Conservation (phyloP, 2,329 filamentous ascomycete genomes). For the Fusarium transvaalense region DNA sequence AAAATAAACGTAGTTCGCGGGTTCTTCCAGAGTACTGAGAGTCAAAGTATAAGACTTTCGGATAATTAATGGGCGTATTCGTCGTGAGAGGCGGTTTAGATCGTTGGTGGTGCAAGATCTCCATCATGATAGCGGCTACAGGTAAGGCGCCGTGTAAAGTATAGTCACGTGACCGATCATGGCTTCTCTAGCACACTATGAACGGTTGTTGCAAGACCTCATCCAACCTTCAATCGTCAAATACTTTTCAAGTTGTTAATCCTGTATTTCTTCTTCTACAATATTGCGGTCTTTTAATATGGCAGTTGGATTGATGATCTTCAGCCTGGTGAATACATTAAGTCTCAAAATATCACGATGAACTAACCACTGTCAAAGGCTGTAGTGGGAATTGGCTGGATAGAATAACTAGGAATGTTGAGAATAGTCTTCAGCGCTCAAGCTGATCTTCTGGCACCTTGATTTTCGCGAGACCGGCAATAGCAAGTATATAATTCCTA, state of each 20-base stretch:
- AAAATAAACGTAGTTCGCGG: neutral
- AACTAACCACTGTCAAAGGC: neutral
- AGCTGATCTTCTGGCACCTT: neutral
- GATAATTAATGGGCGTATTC: conserved; percentile 7
- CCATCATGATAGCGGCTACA: conserved; percentile 38
- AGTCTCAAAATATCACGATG: neutral
- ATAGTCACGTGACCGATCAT: conserved; percentile 32
- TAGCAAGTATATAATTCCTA: neutral
- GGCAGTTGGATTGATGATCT: neutral
- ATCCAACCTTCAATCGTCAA: neutral
- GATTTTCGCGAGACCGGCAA: neutral
- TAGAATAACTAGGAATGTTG: neutral
- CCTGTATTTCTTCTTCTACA: neutral
- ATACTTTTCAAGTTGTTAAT: neutral
- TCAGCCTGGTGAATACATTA: neutral
- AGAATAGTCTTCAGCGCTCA: neutral
- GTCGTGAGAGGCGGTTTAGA: conserved; percentile 24
- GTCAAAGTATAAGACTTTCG: neutral
- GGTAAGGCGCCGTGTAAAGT: neutral
- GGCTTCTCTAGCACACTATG: neutral
- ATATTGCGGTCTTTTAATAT: neutral
- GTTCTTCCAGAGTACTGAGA: accelerated
- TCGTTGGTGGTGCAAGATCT: conserved; percentile 36
- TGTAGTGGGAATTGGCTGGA: neutral
- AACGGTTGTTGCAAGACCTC: neutral